These are phyloP conservation scores for Acer saccharum DNA, from an alignment of 345 rosid species.

Conservation along the genomic window DNA sequence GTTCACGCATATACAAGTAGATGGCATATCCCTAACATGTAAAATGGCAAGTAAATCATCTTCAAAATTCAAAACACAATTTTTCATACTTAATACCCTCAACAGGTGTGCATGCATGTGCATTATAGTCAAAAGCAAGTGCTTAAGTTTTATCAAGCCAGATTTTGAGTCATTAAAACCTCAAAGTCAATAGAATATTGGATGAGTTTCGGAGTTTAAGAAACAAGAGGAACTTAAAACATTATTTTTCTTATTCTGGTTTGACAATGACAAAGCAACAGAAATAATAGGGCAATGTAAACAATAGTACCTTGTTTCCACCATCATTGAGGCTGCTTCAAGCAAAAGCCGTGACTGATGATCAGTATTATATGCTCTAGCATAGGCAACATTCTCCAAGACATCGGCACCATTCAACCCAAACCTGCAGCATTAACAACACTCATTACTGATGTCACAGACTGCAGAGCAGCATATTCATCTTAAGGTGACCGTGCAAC, in stretches of 20 bases:
- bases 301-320: slow-evolving; percentile 73
- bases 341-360: slow-evolving; percentile 97
- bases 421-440: slow-evolving; percentile 49
- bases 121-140: not conserved
- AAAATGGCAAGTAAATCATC: not conserved
- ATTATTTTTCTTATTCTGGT: not conserved
- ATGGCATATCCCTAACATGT: not conserved
- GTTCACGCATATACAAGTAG: not conserved
- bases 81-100: not conserved
- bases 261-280: not conserved
- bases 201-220: not conserved
- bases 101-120: not conserved
- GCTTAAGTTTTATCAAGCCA: not conserved
- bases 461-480: slow-evolving; percentile 10
- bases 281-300: not conserved
- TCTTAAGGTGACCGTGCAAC: slow-evolving; percentile 14
- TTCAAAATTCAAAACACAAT: not conserved
- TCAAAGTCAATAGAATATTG: not conserved
- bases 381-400: slow-evolving; percentile 95
- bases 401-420: slow-evolving; percentile 96
- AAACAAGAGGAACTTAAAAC: not conserved
- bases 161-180: not conserved
- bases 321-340: slow-evolving; percentile 99
- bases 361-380: slow-evolving; percentile 97
- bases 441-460: slow-evolving; percentile 13